These are phyloP conservation scores for Climacium dendroides DNA, from an alignment of 225 moss, liverwort and hornwort species.

Conservation along the genomic window DNA sequence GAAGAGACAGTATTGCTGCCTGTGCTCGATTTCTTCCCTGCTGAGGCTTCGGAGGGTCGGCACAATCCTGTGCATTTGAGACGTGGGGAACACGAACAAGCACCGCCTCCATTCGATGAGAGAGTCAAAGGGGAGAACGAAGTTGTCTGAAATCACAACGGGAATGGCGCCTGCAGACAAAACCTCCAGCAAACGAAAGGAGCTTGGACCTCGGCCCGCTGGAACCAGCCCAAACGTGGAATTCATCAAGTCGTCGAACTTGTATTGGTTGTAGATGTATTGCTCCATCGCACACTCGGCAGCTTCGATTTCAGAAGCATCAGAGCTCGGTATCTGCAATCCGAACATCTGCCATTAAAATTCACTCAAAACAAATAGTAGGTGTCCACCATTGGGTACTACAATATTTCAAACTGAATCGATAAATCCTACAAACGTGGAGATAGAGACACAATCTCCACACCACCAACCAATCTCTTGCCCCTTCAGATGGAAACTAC, in stretches of 20 bases:
- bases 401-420: background rate
- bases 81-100: conserved; percentile 25
- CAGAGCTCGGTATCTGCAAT: background rate
- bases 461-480: background rate
- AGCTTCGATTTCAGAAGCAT: background rate
- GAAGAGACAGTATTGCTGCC: conserved; percentile 21
- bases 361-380: background rate
- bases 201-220: conserved; percentile 15
- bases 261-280: background rate
- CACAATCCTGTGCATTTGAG: conserved; percentile 13
- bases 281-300: conserved; percentile 6
- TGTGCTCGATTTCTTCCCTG: background rate
- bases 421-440: background rate
- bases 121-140: conserved; percentile 32
- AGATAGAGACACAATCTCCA: background rate
- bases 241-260: conserved; percentile 37
- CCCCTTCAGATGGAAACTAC: background rate
- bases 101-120: conserved; percentile 40
- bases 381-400: background rate
- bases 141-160: conserved; percentile 23
- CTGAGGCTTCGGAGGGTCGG: conserved; percentile 11
- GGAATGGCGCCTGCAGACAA: conserved; percentile 36
- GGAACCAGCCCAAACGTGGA: conserved; percentile 31
- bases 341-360: background rate
- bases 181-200: conserved; percentile 27